phyloP scores from a whole-genome alignment of 1,284 basidiomycete species.

The Austroboletus niveus region DNA sequence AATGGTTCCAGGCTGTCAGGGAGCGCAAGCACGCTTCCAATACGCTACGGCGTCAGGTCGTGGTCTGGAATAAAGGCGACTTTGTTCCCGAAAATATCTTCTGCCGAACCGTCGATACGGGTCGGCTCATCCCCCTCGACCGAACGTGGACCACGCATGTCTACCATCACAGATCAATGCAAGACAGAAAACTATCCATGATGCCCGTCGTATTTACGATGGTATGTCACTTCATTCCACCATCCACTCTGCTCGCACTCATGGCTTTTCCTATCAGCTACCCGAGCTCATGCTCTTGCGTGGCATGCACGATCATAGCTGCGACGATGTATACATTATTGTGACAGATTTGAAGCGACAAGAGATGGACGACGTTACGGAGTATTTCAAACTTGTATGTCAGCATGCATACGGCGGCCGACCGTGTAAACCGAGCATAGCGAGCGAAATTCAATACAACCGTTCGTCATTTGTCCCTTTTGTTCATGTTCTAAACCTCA shows the following conservation, averaged over 20 bases:
- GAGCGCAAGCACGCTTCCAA: constrained; percentile 57
- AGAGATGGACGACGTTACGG: constrained; percentile 74
- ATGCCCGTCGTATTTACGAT: constrained; percentile 77
- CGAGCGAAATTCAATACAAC: constrained; percentile 62
- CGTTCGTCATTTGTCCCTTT: constrained; percentile 40
- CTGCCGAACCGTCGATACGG: constrained; percentile 70
- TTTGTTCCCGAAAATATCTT: constrained; percentile 76
- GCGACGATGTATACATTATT: constrained; percentile 72
- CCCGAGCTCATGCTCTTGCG: constrained; percentile 74
- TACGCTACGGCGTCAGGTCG: constrained; percentile 51
- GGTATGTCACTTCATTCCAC: constrained; percentile 39
- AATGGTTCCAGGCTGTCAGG: constrained; percentile 68
- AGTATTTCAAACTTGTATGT: constrained; percentile 71
- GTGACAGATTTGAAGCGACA: constrained; percentile 72
- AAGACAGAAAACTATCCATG: constrained; percentile 67
- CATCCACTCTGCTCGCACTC: constrained; percentile 4
- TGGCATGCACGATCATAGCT: constrained; percentile 74
- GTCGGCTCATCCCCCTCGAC: constrained; percentile 70
- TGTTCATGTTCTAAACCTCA: constrained; percentile 8
- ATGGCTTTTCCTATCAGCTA: constrained; percentile 41
- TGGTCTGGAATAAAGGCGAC: constrained; percentile 74
- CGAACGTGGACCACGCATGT: constrained; percentile 77
- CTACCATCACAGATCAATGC: constrained; percentile 70
- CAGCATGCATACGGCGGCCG: constrained; percentile 58
- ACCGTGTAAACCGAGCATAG: constrained; percentile 61